Percentiles rank a stretch among this genome's conserved stretches.
phyloP scores from a whole-genome alignment of 345 rosid species.

The Limnanthes douglasii region DNA sequence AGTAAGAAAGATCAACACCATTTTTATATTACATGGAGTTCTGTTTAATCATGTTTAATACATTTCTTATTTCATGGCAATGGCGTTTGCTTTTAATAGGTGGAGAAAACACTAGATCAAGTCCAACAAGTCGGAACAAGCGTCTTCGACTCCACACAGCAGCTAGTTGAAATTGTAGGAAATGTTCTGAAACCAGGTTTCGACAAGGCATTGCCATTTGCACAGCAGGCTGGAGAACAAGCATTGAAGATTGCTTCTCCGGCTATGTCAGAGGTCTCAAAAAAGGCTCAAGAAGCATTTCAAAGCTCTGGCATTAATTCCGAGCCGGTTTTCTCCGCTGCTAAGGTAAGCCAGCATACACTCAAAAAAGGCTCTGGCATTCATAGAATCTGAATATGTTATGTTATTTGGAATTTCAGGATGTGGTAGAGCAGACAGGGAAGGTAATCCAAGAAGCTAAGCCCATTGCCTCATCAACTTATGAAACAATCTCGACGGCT shows the following conservation, averaged over 20 bases:
- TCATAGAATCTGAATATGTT: background rate
- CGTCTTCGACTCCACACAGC: conserved; percentile 43
- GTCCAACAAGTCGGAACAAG: conserved; percentile 54
- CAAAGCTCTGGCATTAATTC: conserved; percentile 70
- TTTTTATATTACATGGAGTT: background rate
- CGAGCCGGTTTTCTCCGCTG: conserved; percentile 53
- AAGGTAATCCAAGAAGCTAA: conserved; percentile 54
- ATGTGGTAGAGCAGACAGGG: conserved; percentile 58
- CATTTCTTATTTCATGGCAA: conserved; percentile 1
- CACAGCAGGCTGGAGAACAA: conserved; percentile 66
- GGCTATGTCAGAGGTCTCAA: conserved; percentile 65
- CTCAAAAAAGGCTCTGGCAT: background rate
- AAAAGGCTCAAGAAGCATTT: conserved; percentile 83
- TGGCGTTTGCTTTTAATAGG: conserved; percentile 21
- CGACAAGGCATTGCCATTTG: conserved; percentile 51
- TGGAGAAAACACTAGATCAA: conserved; percentile 74
- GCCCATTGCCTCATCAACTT: conserved; percentile 73
- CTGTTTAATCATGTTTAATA: background rate
- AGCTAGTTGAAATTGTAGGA: conserved; percentile 38
- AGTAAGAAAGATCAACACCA: conserved; percentile 23
- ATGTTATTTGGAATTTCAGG: conserved; percentile 23
- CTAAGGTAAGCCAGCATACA: conserved; percentile 39
- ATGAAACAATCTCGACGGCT: conserved; percentile 55
- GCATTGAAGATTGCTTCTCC: conserved; percentile 83
- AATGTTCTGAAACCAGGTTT: conserved; percentile 68